Evolutionary conservation across 108 stramenopile species (phyloP), one percentile per base, ranked within the genome.

Genomic region (Seminavis robusta): DNA sequence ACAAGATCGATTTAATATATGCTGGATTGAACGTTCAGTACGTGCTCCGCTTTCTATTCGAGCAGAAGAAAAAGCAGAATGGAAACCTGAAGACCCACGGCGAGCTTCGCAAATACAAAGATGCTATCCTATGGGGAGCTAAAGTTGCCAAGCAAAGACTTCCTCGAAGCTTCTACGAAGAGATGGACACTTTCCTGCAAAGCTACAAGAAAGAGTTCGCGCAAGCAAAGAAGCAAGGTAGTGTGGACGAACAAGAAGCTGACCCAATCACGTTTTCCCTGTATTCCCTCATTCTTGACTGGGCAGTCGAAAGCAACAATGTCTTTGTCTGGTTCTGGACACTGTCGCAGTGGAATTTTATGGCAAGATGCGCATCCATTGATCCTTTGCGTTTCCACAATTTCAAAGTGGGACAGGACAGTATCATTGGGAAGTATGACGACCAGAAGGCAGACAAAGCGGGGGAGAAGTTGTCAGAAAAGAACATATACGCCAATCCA

Each of bases 401-500:
- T 31, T 41, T 74, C 19, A 38, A 36, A 15, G 28, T 49, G 9
- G 54, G 55, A 27, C 6, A 23, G 11, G 71, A 72, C 33, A 48
- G 42, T 19, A 60, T 66, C 8, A 32, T 59, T 0, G 26, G 39
- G 23, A 52, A 56, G 9, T 67, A 62, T 37, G 66, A 73, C 46
- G 24, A 31, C 4, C 37, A 49, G n/a, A 73, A 73, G 29, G 27
- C 33, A 9, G 61, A 73, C 47, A 55, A 67, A 30, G 60, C 27
- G 28, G 72, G 72, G 28, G 66, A 73, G 26, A 61, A 45, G n/a
- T 20, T 40, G 13, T 29, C 60, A 7, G 46, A 43, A 29, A 74
- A 72, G 42, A 46, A 74, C 43, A 39, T 63, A 27, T 74, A 45
- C 29, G 69, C 71, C 25, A 71, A 79, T 36, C 63, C 65, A 24